Percentiles rank a stretch among this genome's conserved stretches.
Conservation (phyloP, 352 stramenopile genomes). For the Pythium brachiatum region DNA sequence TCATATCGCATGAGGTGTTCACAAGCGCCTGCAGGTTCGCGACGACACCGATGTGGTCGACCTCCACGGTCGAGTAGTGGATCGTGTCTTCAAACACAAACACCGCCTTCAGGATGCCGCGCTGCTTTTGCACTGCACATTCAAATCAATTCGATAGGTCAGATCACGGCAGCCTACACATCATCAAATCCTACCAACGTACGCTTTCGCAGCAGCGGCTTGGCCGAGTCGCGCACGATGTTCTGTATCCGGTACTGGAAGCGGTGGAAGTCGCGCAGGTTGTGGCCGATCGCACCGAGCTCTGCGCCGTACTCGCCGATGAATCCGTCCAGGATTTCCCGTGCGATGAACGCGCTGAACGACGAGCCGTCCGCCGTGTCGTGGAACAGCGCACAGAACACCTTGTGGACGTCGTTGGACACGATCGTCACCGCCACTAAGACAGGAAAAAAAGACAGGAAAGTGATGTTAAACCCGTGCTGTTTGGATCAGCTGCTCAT, state of each 20-base stretch:
- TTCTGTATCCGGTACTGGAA: constrained; percentile 86
- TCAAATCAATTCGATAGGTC: no score
- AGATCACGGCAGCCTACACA: no score
- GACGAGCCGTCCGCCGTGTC: constrained; percentile 71
- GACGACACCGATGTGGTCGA: constrained; percentile 90
- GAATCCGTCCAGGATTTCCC: constrained; percentile 84
- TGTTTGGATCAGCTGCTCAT: background rate
- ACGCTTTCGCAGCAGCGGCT: constrained; percentile 84
- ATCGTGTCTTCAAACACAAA: constrained; percentile 86
- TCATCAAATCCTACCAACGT: constrained; percentile 22
- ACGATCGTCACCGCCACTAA: constrained; percentile 89
- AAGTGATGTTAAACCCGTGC: background rate
- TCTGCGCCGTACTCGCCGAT: constrained; percentile 74
- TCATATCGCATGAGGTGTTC: constrained; percentile 84
- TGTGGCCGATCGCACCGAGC: constrained; percentile 81
- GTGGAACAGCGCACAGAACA: constrained; percentile 92
- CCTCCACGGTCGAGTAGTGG: constrained; percentile 78
- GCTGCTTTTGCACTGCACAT: constrained; percentile 77
- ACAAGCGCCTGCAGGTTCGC: constrained; percentile 88
- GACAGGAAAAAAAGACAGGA: background rate
- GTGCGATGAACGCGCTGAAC: constrained; percentile 87
- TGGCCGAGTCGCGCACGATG: constrained; percentile 81
- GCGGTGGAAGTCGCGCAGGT: constrained; percentile 89
- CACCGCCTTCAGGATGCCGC: constrained; percentile 86
- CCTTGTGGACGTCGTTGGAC: constrained; percentile 84